Evolutionary conservation across 2,329 filamentous ascomycete species (phyloP).

Genomic region (Juglanconis sp.): DNA sequence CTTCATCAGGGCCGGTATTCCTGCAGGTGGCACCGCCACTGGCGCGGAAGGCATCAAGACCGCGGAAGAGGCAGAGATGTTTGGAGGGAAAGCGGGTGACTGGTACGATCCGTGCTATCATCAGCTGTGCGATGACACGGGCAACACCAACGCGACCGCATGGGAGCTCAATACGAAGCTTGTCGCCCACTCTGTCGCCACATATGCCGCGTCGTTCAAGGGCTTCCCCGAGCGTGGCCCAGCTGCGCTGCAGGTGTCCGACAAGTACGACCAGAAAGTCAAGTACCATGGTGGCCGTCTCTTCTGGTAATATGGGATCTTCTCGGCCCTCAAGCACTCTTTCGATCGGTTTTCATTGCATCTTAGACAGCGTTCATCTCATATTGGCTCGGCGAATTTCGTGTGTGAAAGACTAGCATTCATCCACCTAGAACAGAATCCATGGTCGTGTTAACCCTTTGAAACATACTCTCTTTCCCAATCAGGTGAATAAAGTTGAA

Average conservation of each 20-base stretch:
- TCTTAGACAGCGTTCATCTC: not conserved
- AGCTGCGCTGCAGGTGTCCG: not conserved
- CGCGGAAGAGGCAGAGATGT: slow-evolving; percentile 58
- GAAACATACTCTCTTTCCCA: not conserved
- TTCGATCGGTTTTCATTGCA: not conserved
- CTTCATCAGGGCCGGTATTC: slow-evolving; percentile 71
- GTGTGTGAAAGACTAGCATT: not conserved
- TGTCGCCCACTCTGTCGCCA: slow-evolving; percentile 20
- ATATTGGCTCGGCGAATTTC: not conserved
- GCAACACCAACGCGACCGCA: slow-evolving; percentile 56
- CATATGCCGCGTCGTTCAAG: slow-evolving; percentile 18
- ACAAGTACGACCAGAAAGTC: slow-evolving; percentile 15
- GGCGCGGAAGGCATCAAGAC: slow-evolving; percentile 78
- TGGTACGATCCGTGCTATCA: slow-evolving; percentile 61
- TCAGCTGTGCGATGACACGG: slow-evolving; percentile 57
- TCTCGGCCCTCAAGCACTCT: not conserved
- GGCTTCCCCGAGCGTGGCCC: slow-evolving; percentile 18
- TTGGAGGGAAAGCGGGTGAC: slow-evolving; percentile 66
- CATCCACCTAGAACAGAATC: not conserved
- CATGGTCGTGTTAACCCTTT: not conserved
- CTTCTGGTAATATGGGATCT: slow-evolving; percentile 9
- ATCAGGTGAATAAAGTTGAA: too few species aligned
- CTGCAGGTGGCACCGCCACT: slow-evolving; percentile 72
- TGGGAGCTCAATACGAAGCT: slow-evolving; percentile 58
- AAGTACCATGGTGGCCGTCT: slow-evolving; percentile 17